Conservation (phyloP, 192 early-diverging fungal species). For the Podochytrium sp. region DNA sequence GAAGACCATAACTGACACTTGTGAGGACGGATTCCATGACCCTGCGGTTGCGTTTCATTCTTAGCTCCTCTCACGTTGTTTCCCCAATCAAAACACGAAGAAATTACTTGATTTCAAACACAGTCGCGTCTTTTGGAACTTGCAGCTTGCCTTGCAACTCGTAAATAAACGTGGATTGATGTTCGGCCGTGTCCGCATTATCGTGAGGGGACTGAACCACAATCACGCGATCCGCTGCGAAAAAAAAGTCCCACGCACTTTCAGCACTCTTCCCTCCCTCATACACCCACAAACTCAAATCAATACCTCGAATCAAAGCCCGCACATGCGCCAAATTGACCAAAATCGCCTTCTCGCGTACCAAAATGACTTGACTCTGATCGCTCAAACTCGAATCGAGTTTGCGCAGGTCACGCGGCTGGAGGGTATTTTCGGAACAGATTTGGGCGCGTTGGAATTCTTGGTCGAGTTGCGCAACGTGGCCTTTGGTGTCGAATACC, state of each 20-base stretch:
- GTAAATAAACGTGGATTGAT: constrained; percentile 76
- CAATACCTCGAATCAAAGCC: constrained; percentile 73
- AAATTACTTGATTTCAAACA: constrained; percentile 43
- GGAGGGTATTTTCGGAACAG: constrained; percentile 74
- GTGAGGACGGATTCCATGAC: constrained; percentile 83
- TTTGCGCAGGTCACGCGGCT: constrained; percentile 86
- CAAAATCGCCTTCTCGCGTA: constrained; percentile 79
- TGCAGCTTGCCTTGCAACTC: constrained; percentile 78
- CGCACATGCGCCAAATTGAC: constrained; percentile 82
- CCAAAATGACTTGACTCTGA: constrained; percentile 80
- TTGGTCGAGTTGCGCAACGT: constrained; percentile 71
- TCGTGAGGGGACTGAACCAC: constrained; percentile 59
- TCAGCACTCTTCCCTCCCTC: too few species aligned
- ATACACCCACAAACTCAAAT: background rate
- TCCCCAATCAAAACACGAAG: background rate
- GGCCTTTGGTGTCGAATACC: constrained; percentile 49
- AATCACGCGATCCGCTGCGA: constrained; percentile 69
- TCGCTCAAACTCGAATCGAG: constrained; percentile 68
- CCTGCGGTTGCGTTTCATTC: constrained; percentile 39
- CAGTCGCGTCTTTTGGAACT: constrained; percentile 25
- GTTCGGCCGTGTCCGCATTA: constrained; percentile 10
- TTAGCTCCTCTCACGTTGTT: too few species aligned
- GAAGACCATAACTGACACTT: constrained; percentile 62
- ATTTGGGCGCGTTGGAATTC: constrained; percentile 80
- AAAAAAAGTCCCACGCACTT: background rate